phyloP scores from a whole-genome alignment of 208 protist genomes.

The Trypanosoma lewisi region DNA sequence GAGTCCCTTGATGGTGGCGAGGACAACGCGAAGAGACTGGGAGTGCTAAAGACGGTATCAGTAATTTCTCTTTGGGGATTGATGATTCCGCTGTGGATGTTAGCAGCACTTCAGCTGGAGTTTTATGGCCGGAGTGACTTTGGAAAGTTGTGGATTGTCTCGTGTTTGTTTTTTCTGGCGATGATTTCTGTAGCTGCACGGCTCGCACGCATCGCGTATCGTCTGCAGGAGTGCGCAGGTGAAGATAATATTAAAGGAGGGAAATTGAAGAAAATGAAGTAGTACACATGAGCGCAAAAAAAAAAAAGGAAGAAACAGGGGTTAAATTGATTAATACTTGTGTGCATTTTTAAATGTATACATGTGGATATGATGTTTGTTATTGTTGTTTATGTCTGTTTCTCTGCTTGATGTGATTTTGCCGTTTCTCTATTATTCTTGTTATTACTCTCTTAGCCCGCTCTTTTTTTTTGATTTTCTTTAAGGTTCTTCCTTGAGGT shows the following conservation, averaged over 20 bases:
- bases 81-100: conserved; percentile 83
- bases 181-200: conserved; percentile 65
- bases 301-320: conserved; percentile 8
- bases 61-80: conserved; percentile 52
- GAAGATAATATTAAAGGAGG: background rate
- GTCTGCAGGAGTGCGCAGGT: conserved; percentile 16
- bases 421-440: background rate
- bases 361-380: background rate
- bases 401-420: background rate
- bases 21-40: background rate
- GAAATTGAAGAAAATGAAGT: background rate
- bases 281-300: background rate
- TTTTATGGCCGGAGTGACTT: conserved; percentile 82
- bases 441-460: no score
- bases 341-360: background rate
- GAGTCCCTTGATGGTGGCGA: conserved; percentile 22
- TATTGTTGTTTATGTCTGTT: background rate
- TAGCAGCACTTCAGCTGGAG: conserved; percentile 73
- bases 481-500: no score
- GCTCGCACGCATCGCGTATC: conserved; percentile 55
- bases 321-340: no score
- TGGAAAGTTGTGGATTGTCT: conserved; percentile 73
- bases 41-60: conserved; percentile 19
- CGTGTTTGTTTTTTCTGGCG: conserved; percentile 84
- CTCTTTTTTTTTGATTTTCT: no score